Conservation (phyloP, 352 stramenopile species). For the Phytophthora idaei region DNA sequence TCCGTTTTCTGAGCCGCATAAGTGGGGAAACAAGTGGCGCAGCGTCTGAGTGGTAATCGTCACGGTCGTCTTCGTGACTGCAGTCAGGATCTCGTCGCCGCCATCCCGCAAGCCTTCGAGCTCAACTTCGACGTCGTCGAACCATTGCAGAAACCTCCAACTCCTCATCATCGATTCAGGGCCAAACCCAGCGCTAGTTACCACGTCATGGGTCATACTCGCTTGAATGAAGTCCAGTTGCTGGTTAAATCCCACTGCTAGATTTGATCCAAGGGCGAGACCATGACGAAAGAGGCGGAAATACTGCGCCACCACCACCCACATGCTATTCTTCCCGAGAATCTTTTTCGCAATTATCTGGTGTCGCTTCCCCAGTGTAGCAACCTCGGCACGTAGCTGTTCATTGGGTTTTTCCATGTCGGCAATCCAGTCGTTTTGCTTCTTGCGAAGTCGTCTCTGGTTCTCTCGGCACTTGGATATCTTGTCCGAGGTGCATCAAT, state of each 20-base stretch:
- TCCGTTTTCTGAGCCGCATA: background rate
- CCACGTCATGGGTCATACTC: background rate
- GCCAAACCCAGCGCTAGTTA: background rate
- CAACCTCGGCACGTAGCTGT: background rate
- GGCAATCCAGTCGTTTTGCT: background rate
- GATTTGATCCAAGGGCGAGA: background rate
- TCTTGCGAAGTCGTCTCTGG: background rate
- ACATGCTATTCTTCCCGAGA: background rate
- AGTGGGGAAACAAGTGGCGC: constrained; percentile 4
- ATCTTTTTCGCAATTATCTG: background rate
- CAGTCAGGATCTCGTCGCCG: background rate
- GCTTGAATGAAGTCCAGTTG: background rate
- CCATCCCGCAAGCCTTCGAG: background rate
- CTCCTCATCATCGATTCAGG: background rate
- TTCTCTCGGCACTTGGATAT: background rate
- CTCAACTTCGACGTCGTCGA: constrained; percentile 6
- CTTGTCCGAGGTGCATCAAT: background rate
- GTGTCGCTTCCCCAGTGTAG: background rate
- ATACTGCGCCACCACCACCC: background rate
- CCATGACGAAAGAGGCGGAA: background rate
- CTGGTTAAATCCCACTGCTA: background rate
- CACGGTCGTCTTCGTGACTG: background rate
- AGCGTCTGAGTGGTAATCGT: constrained; percentile 8
- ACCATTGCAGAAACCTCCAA: constrained; percentile 9
- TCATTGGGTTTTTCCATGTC: background rate